A percentile compares a stretch with the other conserved stretches of the same genome.
Evolutionary conservation across 2,329 filamentous ascomycete genomes (phyloP).

Genomic region (Monosporascus ibericus): DNA sequence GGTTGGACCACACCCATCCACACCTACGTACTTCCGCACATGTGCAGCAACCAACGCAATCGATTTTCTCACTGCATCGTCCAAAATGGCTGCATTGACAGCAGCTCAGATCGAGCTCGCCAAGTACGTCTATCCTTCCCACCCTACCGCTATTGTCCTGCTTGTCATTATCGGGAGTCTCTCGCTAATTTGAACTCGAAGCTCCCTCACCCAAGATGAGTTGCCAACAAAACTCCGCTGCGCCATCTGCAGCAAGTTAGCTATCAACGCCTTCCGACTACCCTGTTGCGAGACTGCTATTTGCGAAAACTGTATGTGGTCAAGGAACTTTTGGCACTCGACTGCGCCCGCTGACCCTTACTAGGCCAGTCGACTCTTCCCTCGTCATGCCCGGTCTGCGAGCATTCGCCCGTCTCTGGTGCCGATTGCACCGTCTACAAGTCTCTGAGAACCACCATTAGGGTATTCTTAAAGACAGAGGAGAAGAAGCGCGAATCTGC

Average conservation of each 20-base stretch:
- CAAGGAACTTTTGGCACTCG: slow-evolving; percentile 3
- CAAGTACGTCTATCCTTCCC: slow-evolving; percentile 33
- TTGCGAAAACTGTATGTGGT: slow-evolving; percentile 73
- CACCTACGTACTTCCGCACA: slow-evolving; percentile 7
- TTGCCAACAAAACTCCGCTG: slow-evolving; percentile 96
- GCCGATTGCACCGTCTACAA: slow-evolving; percentile 88
- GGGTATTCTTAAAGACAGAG: slow-evolving; percentile 82
- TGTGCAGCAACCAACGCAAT: slow-evolving; percentile 8
- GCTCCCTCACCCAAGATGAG: slow-evolving; percentile 72
- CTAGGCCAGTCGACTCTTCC: slow-evolving; percentile 70
- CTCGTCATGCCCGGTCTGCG: slow-evolving; percentile 83
- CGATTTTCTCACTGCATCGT: slow-evolving; percentile 6
- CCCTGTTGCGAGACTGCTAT: slow-evolving; percentile 95
- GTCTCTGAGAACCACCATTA: slow-evolving; percentile 83
- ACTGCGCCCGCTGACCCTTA: slow-evolving; percentile 10
- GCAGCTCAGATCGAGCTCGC: slow-evolving; percentile 54
- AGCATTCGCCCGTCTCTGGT: slow-evolving; percentile 79
- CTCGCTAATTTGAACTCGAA: slow-evolving; percentile 30
- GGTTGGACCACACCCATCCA: neutral
- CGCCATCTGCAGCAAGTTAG: slow-evolving; percentile 85
- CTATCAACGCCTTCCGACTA: slow-evolving; percentile 82
- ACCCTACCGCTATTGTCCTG: neutral
- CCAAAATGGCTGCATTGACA: slow-evolving; percentile 30
- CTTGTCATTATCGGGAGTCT: slow-evolving; percentile 1
- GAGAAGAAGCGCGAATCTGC: slow-evolving; percentile 79